These are phyloP conservation scores for Phytophthora citricola DNA, from an alignment of 352 stramenopile species.

Conservation along the genomic window DNA sequence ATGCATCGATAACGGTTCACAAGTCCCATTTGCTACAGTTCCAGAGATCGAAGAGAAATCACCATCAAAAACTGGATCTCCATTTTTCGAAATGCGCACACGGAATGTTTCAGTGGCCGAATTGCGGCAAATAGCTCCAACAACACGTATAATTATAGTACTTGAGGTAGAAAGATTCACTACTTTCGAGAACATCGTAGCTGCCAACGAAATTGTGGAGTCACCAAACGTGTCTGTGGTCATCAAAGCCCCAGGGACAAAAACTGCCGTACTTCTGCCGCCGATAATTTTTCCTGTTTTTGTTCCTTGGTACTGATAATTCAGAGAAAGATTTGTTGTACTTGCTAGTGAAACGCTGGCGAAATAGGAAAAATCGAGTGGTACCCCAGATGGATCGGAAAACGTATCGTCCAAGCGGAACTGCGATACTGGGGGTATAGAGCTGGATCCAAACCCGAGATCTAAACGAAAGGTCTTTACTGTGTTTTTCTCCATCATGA, in stretches of 20 bases:
- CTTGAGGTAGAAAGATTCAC: slow-evolving; percentile 39
- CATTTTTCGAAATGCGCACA: slow-evolving; percentile 38
- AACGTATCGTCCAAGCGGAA: slow-evolving; percentile 52
- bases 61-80: slow-evolving; percentile 45
- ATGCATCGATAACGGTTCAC: slow-evolving; percentile 58
- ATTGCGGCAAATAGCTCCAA: slow-evolving; percentile 55
- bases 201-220: slow-evolving; percentile 12
- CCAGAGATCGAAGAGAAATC: slow-evolving; percentile 46
- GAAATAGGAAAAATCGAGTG: slow-evolving; percentile 61
- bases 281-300: slow-evolving; percentile 59
- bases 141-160: slow-evolving; percentile 52
- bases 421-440: slow-evolving; percentile 19
- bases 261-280: slow-evolving; percentile 39
- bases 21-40: slow-evolving; percentile 27
- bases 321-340: slow-evolving; percentile 32
- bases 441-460: slow-evolving; percentile 40
- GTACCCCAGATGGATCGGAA: slow-evolving; percentile 49
- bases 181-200: slow-evolving; percentile 40
- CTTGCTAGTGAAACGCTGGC: slow-evolving; percentile 15
- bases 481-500: slow-evolving; percentile 57
- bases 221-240: slow-evolving; percentile 33
- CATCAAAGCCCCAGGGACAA: slow-evolving; percentile 42
- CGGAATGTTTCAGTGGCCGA: slow-evolving; percentile 45
- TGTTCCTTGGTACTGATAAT: slow-evolving; percentile 48
- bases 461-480: slow-evolving; percentile 60